Conservation (phyloP, 2,329 filamentous ascomycete genomes). For the Exophiala phaeomuriformis region DNA sequence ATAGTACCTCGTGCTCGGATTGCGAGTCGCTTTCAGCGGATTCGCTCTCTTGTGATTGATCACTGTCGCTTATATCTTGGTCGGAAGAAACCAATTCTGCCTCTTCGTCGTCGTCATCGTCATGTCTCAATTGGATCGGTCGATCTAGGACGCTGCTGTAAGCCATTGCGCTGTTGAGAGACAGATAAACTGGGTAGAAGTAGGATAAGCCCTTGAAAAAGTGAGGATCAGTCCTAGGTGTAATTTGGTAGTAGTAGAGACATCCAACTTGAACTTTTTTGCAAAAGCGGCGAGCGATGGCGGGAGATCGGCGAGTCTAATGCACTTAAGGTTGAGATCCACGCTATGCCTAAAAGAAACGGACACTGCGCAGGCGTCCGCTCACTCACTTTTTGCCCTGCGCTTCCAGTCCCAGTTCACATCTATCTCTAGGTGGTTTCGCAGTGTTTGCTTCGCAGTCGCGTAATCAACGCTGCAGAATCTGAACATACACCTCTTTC, state of each 20-base stretch:
- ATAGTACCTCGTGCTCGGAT: conserved; percentile 3
- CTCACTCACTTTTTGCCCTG: neutral
- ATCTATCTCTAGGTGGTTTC: neutral
- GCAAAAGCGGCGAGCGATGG: neutral
- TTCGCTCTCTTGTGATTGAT: conserved; percentile 1
- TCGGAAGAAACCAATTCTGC: conserved; percentile 31
- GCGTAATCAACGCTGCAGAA: neutral
- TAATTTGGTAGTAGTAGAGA: neutral
- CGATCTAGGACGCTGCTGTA: conserved; percentile 6
- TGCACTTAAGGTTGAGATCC: neutral
- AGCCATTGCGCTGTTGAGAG: conserved; percentile 9
- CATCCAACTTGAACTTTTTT: conserved; percentile 1
- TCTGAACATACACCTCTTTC: neutral
- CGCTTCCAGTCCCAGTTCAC: neutral
- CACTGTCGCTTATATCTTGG: conserved; percentile 2
- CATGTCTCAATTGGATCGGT: conserved; percentile 23
- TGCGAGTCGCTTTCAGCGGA: conserved; percentile 5
- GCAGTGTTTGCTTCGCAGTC: neutral
- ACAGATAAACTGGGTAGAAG: neutral
- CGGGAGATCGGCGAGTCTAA: conserved; percentile 8
- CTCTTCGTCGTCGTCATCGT: conserved; percentile 28
- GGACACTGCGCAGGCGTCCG: neutral
- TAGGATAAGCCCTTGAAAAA: too few species aligned
- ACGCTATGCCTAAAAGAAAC: neutral
- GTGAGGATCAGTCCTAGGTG: neutral